Evolutionary conservation across 1,284 basidiomycete species (phyloP).

Genomic region (Melanopsichium pennsylvanicum): DNA sequence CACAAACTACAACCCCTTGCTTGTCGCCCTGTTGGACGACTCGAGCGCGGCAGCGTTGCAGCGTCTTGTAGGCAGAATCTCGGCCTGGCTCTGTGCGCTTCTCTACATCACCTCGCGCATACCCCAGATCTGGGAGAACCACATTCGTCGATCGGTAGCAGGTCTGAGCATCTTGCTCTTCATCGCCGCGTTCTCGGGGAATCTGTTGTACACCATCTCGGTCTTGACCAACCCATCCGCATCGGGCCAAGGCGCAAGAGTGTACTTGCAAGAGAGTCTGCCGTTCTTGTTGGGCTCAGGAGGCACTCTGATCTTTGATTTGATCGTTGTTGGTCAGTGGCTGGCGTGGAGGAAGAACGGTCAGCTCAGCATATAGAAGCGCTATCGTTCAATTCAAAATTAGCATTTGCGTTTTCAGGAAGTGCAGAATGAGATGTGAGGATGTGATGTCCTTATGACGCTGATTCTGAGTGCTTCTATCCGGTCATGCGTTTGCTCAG

Average conservation of each 20-base stretch:
- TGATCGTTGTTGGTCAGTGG: slow-evolving; percentile 61
- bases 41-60: slow-evolving; percentile 9
- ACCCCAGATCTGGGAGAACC: slow-evolving; percentile 65
- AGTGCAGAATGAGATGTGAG: no score
- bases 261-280: slow-evolving; percentile 56
- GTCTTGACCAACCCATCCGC: slow-evolving; percentile 55
- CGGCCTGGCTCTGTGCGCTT: slow-evolving; percentile 61
- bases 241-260: slow-evolving; percentile 13
- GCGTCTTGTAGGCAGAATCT: slow-evolving; percentile 53
- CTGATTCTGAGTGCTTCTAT: no score
- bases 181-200: slow-evolving; percentile 59
- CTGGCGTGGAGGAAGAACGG: slow-evolving; percentile 44
- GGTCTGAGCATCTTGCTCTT: slow-evolving; percentile 63
- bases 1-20: not conserved
- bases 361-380: not conserved
- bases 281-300: slow-evolving; percentile 61
- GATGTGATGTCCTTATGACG: no score
- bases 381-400: no score
- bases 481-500: no score
- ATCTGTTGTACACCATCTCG: slow-evolving; percentile 57
- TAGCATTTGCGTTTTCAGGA: no score
- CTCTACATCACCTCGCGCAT: slow-evolving; percentile 65
- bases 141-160: slow-evolving; percentile 53
- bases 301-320: slow-evolving; percentile 63
- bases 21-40: not conserved